A percentile compares a stretch with the other conserved stretches of the same genome.
Evolutionary conservation across 371 early-diverging fungal species (phyloP).

Genomic region (Apophysomyces sp.): DNA sequence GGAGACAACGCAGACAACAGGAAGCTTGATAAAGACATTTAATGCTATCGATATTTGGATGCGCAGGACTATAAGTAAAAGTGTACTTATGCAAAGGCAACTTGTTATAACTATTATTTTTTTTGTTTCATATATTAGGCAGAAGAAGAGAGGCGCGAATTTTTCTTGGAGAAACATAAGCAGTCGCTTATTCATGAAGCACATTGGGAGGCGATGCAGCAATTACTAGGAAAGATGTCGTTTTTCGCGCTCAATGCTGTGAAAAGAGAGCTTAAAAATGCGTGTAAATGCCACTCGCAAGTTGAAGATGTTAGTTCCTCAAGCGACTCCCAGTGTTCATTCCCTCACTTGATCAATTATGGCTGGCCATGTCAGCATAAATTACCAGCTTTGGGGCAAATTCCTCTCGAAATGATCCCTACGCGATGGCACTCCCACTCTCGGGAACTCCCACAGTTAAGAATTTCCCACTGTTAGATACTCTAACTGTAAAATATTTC

Average conservation of each 20-base stretch:
- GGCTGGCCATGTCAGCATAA: background rate
- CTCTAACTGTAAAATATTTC: too few species aligned
- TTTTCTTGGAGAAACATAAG: background rate
- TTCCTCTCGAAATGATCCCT: background rate
- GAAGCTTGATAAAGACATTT: background rate
- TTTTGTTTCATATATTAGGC: background rate
- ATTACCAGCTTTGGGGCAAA: background rate
- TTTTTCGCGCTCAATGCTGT: background rate
- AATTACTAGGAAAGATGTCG: background rate
- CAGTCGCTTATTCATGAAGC: background rate
- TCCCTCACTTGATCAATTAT: background rate
- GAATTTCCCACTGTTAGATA: too few species aligned
- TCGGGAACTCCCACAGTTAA: too few species aligned
- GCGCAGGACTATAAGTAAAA: background rate
- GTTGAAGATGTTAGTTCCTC: background rate
- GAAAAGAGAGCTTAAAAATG: too few species aligned
- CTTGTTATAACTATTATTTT: background rate
- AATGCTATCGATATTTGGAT: background rate
- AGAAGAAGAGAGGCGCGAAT: background rate
- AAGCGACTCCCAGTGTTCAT: background rate
- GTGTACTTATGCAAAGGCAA: background rate
- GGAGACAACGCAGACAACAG: background rate
- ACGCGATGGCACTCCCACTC: background rate
- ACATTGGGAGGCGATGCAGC: background rate
- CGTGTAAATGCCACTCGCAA: background rate